Percentiles rank a stretch among this genome's conserved stretches.
Evolutionary conservation across 345 rosid species (phyloP).

Genomic region (Brassica incana): DNA sequence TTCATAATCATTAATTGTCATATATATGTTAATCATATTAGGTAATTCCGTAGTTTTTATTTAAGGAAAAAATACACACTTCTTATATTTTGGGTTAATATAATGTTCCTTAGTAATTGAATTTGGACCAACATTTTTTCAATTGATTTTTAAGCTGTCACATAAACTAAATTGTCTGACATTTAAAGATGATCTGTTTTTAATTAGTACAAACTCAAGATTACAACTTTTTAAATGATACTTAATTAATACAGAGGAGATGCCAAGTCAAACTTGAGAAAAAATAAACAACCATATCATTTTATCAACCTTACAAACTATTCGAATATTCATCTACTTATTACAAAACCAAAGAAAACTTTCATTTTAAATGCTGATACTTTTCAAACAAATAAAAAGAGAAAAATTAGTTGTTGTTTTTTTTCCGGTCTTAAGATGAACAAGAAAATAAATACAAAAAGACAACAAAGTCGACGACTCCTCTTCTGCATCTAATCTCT

Average conservation of each 20-base stretch:
- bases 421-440: conserved; percentile 6
- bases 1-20: too few species aligned
- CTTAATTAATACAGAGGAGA: neutral
- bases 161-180: too few species aligned
- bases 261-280: neutral
- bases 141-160: too few species aligned
- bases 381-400: neutral
- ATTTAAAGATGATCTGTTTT: too few species aligned
- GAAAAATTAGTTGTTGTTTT: neutral
- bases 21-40: too few species aligned
- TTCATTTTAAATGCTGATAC: neutral
- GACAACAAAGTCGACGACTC: conserved; percentile 36
- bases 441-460: neutral
- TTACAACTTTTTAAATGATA: too few species aligned
- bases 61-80: too few species aligned
- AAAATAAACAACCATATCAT: neutral
- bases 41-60: too few species aligned
- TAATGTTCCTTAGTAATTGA: too few species aligned
- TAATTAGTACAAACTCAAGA: too few species aligned
- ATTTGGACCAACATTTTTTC: too few species aligned
- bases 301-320: neutral
- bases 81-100: too few species aligned
- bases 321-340: neutral
- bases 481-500: neutral
- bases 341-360: neutral